A percentile compares a stretch with the other conserved stretches of the same genome.
phyloP scores from a whole-genome alignment of 768 basidiomycete genomes.

The Coprinopsis sp. region DNA sequence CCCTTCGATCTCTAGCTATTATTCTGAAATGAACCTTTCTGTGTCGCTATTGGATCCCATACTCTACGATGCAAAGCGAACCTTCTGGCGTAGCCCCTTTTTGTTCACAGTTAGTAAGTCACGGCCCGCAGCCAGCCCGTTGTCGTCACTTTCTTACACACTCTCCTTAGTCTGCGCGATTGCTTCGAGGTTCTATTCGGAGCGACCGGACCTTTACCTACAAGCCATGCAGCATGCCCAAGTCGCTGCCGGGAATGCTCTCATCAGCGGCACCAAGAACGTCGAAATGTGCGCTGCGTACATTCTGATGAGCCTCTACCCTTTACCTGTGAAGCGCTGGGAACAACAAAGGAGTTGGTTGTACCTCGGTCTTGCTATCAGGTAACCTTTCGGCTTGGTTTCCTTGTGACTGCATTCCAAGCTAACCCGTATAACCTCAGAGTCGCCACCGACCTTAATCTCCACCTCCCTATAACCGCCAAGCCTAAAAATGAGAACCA shows the following conservation, averaged over 20 bases:
- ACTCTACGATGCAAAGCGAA: constrained; percentile 79
- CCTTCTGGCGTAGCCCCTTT: constrained; percentile 83
- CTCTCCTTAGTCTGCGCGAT: constrained; percentile 72
- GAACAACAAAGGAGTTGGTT: constrained; percentile 90
- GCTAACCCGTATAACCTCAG: constrained; percentile 33
- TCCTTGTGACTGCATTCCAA: not conserved
- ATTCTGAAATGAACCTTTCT: constrained; percentile 74
- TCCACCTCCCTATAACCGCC: constrained; percentile 72
- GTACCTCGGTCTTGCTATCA: constrained; percentile 83
- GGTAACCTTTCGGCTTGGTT: constrained; percentile 37
- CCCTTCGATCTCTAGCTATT: constrained; percentile 46
- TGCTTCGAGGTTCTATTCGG: constrained; percentile 74
- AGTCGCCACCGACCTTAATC: constrained; percentile 83
- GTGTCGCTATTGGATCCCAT: constrained; percentile 75
- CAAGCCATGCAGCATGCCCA: constrained; percentile 73
- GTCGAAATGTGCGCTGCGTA: constrained; percentile 87
- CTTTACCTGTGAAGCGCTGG: constrained; percentile 72
- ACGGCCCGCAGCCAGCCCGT: not conserved
- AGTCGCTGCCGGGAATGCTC: constrained; percentile 69
- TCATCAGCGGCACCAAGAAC: constrained; percentile 72
- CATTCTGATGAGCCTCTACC: constrained; percentile 72
- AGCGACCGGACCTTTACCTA: constrained; percentile 64
- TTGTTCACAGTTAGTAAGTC: constrained; percentile 84
- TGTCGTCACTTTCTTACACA: not conserved
- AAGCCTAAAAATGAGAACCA: constrained; percentile 76